Base-by-base conservation (phyloP, 2,329 filamentous ascomycete genomes). In the Neofusicoccum umdonicola region DNA sequence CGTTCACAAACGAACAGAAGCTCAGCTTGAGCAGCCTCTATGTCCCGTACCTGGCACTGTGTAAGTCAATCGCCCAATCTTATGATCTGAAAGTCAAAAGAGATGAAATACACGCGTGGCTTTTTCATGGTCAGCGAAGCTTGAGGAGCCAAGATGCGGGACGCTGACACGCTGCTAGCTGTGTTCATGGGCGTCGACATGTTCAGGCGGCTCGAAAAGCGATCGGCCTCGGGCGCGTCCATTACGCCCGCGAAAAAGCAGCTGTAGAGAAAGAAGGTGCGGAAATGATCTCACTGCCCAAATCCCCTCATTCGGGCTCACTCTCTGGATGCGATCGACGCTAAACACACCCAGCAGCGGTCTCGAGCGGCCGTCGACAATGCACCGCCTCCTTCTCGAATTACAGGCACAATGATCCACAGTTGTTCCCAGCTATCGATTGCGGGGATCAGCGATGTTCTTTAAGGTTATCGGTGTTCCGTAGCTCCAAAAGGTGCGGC, bases 21-120 rank as follows among this genome's bases (percentile, higher is more conserved):
- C 67, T 65, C 19, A 44, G 47, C 3, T 58, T 79, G 60, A 72
- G 72, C 0, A 75, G 74, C 1, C 74, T 78, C 71, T 79, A 78
- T 70, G 75, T 76, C 4, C 75, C 72, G 9, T 79, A 78, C 69
- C 63, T 78, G 22, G 63, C 63, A 13, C 34, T 65, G 31, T 44
- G 61, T 63, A 11, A 54, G 61, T 54, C n/a, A 19, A 31, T n/a
- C 1, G 15, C 3, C 8, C 19, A n/a, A 17, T 15, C 8, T 17
- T 41, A 57, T 34, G 8, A 34, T 34, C 15, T 7, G 45, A 52
- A 19, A 52, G 50, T 52, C 13, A 52, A 52, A 52, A 31, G 15
- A 31, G 13, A 41, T 34, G 37, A 27, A 17, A 41, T 57, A 9
- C 4, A 19, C 34, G 39, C 12, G 15, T 34, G 52, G 2, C 22